Percentiles rank a stretch among this genome's conserved stretches.
Conservation (phyloP, 352 stramenopile species). For the Phytopythium aichiense region DNA sequence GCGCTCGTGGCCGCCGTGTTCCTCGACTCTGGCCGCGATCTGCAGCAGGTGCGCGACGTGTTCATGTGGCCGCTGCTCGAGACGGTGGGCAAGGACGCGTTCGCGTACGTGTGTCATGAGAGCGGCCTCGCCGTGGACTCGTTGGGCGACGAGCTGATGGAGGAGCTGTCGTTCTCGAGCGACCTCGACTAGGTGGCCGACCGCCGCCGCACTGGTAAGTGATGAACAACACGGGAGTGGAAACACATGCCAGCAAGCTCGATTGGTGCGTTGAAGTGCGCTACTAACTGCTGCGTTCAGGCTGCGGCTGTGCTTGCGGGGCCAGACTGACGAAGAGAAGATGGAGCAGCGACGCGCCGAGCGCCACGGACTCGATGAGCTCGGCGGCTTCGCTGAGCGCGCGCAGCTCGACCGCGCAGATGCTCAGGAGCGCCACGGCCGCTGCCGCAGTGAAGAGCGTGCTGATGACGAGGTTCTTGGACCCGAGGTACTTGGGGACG, state of each 20-base stretch:
- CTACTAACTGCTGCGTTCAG: not conserved
- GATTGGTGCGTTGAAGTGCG: not conserved
- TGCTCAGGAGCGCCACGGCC: constrained; percentile 31
- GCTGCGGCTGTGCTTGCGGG: not conserved
- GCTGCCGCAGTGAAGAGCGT: constrained; percentile 50
- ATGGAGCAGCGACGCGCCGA: constrained; percentile 31
- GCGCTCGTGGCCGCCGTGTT: constrained; percentile 85
- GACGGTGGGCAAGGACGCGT: constrained; percentile 66
- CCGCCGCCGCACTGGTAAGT: not conserved
- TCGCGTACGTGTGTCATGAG: constrained; percentile 69
- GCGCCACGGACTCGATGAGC: constrained; percentile 42
- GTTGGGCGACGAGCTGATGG: constrained; percentile 34
- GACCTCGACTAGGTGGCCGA: constrained; percentile 25
- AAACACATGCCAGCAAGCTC: not conserved
- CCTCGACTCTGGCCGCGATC: constrained; percentile 67
- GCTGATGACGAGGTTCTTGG: constrained; percentile 51
- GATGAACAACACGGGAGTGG: not conserved
- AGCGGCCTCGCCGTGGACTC: constrained; percentile 50
- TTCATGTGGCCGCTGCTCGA: constrained; percentile 78
- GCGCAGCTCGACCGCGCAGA: constrained; percentile 28
- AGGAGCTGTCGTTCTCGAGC: constrained; percentile 38
- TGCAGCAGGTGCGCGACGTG: constrained; percentile 71
- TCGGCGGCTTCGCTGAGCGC: constrained; percentile 45
- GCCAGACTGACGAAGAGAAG: constrained; percentile 24
- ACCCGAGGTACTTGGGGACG: constrained; percentile 53